Conservation (phyloP, 768 basidiomycete species). For the Suillus plorans region DNA sequence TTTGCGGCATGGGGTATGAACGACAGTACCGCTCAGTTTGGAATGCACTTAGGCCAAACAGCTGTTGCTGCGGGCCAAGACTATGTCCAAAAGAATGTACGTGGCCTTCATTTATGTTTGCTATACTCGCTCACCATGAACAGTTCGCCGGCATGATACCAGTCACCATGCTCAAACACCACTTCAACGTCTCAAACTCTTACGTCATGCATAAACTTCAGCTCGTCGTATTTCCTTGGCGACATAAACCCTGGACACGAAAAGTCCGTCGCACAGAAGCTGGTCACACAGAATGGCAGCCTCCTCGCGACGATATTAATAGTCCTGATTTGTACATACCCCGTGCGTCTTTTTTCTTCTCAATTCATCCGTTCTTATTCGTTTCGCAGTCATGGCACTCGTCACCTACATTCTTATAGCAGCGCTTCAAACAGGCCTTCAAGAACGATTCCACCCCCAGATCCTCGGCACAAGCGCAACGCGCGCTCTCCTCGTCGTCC, state of each 20-base stretch:
- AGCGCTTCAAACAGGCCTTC: slow-evolving; percentile 80
- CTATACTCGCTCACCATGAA: slow-evolving; percentile 8
- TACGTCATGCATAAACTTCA: slow-evolving; percentile 91
- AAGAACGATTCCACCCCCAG: slow-evolving; percentile 82
- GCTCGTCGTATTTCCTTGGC: slow-evolving; percentile 93
- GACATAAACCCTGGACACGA: slow-evolving; percentile 85
- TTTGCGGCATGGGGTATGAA: slow-evolving; percentile 85
- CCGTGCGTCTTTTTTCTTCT: slow-evolving; percentile 40
- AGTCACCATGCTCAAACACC: slow-evolving; percentile 74
- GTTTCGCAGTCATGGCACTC: slow-evolving; percentile 79
- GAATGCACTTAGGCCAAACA: slow-evolving; percentile 91
- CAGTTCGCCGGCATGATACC: slow-evolving; percentile 85
- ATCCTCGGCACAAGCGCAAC: slow-evolving; percentile 86
- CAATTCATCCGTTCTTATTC: slow-evolving; percentile 8
- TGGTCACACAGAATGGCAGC: slow-evolving; percentile 69
- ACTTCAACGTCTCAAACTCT: slow-evolving; percentile 94
- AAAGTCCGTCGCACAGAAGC: slow-evolving; percentile 64
- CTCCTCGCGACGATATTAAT: slow-evolving; percentile 93
- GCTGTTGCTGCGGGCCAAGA: slow-evolving; percentile 94
- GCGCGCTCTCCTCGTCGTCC: slow-evolving; percentile 78
- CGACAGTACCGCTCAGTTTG: slow-evolving; percentile 91
- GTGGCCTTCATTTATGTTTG: slow-evolving; percentile 23
- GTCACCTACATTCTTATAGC: slow-evolving; percentile 93
- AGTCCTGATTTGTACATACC: slow-evolving; percentile 97
- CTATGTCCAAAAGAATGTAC: slow-evolving; percentile 91